Evolutionary conservation across 163 green algal species (phyloP), one percentile per base, ranked within the genome.

Genomic region (Picocystis sp.): DNA sequence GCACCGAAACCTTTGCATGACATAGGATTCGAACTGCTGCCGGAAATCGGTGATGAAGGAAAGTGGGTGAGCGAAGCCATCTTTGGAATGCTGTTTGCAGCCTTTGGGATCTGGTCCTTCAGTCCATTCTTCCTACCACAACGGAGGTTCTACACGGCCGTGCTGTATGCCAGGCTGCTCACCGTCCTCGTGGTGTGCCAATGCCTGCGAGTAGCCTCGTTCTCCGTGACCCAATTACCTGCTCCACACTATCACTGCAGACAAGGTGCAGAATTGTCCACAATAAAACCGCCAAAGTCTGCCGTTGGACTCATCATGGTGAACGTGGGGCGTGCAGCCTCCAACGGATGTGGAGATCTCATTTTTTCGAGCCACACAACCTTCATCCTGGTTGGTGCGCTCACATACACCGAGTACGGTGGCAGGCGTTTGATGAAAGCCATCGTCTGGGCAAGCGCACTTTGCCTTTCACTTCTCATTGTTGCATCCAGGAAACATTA

Each of bases 291-390:
- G 6, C 21, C 15, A 11, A 17, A 49, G 3, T 17, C 24, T 9
- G 12, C 11, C 3, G 15, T 21, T 9, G 47, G 17, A n/a, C 11
- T 63, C 6, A 22, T 62, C 46, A 22, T 33, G 13, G 12, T 62
- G 5, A 29, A 25, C 47, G 29, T 38, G 8, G 22, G 19, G 6
- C 45, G 11, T n/a, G 35, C 17, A 5, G 25, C 15, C 14, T 46
- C 44, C 17, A 77, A 81, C 56, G 79, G 81, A 41, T 95, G 86
- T 57, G 86, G 86, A 3, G 86, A 95, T 69, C 76, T 95, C 34
- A 89, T 95, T 47, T 95, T 95, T 65, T 86, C 71, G 3, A 88
- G 73, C 24, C 86, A 95, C 70, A 94, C 84, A 21, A 94, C 78
- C 0, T 94, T 95, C 69, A 81, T 86, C 23, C 73, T 95, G 42